Percentiles rank a stretch among this genome's conserved stretches.
phyloP scores from a whole-genome alignment of 169 alveolate species.

The Blepharisma undulans region DNA sequence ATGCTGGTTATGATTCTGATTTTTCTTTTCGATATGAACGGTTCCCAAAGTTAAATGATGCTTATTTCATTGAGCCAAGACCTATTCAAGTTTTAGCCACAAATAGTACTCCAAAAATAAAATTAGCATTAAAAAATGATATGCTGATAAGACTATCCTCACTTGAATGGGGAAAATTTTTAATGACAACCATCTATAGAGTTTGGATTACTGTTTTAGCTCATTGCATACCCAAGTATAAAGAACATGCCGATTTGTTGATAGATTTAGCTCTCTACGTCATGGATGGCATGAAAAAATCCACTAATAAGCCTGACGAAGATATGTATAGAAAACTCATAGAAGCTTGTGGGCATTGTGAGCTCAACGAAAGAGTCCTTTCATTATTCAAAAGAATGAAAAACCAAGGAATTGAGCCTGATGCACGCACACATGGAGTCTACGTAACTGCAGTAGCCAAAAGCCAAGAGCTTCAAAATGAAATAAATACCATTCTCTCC shows the following conservation, averaged over 20 bases:
- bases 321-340: conserved; percentile 59
- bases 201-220: conserved; percentile 58
- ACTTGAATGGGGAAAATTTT: conserved; percentile 57
- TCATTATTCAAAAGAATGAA: conserved; percentile 57
- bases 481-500: background rate
- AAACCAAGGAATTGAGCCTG: conserved; percentile 59
- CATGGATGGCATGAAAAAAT: conserved; percentile 45
- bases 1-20: conserved; percentile 52
- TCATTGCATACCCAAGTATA: conserved; percentile 47
- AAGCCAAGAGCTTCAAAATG: background rate
- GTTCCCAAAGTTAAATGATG: conserved; percentile 55
- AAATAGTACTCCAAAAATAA: background rate
- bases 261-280: conserved; percentile 45
- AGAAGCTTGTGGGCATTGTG: conserved; percentile 72
- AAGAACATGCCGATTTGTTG: conserved; percentile 39
- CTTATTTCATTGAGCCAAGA: conserved; percentile 47
- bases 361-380: conserved; percentile 51
- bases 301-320: conserved; percentile 51
- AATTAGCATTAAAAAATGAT: background rate
- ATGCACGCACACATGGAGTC: conserved; percentile 59
- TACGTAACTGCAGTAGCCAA: conserved; percentile 51
- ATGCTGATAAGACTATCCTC: background rate
- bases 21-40: conserved; percentile 33
- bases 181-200: conserved; percentile 46
- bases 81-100: conserved; percentile 24